Conservation (phyloP, 441 rosid genomes). For the Pelargonium citronellum region DNA sequence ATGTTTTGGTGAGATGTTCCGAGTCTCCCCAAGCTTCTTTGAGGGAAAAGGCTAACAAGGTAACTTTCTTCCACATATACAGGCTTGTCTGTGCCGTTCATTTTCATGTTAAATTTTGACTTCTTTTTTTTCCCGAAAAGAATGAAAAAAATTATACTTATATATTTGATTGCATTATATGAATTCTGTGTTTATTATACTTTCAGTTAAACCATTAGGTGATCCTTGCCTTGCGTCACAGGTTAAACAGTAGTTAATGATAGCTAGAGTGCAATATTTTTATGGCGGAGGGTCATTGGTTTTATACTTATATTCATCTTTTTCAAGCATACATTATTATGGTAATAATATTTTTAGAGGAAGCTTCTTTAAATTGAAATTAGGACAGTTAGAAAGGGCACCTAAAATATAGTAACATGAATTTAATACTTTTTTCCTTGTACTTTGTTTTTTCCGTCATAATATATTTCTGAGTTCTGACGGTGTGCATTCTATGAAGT, state of each 20-base stretch:
- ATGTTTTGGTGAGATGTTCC: constrained; percentile 53
- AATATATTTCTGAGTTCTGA: neutral
- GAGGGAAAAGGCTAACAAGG: constrained; percentile 85
- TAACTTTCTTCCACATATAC: constrained; percentile 21
- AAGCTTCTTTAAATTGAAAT: neutral
- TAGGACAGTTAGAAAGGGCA: neutral
- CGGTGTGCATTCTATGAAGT: neutral
- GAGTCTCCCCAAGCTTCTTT: constrained; percentile 91
- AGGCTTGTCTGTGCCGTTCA: neutral
- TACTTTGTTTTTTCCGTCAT: neutral
- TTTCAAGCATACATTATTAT: neutral
- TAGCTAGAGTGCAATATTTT: neutral
- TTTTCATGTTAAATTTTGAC: neutral
- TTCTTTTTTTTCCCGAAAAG: neutral
- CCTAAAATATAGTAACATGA: neutral
- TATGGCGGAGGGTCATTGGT: neutral
- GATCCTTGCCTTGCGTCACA: constrained; percentile 5
- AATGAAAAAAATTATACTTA: neutral
- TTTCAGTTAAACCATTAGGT: neutral
- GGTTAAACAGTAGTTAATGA: neutral
- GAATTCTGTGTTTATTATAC: neutral
- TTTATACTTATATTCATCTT: neutral
- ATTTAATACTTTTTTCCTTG: neutral
- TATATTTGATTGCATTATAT: neutral
- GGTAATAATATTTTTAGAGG: neutral